phyloP scores from a whole-genome alignment of 2,329 filamentous ascomycete species.

The Microdochium paspali region DNA sequence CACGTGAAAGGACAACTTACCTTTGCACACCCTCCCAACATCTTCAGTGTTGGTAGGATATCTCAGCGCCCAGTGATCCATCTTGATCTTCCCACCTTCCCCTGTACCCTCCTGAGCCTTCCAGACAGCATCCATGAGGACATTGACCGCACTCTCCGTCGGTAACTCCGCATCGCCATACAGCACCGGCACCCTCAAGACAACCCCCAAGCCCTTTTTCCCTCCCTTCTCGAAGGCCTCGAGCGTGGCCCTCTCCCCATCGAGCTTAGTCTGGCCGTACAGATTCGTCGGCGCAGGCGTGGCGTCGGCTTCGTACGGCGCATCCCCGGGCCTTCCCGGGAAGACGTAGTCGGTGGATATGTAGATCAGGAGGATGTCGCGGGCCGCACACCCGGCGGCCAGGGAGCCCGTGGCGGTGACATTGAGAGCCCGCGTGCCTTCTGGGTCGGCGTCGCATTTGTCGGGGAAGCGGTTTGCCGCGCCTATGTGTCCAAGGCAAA shows the following conservation, averaged over 20 bases:
- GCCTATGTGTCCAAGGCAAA: too few species aligned
- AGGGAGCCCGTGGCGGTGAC: slow-evolving; percentile 60
- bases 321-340: slow-evolving; percentile 64
- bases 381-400: slow-evolving; percentile 53
- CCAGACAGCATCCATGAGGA: slow-evolving; percentile 67
- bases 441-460: slow-evolving; percentile 71
- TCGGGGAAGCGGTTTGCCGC: slow-evolving; percentile 86
- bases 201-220: slow-evolving; percentile 48
- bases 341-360: slow-evolving; percentile 82
- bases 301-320: slow-evolving; percentile 64
- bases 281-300: slow-evolving; percentile 64
- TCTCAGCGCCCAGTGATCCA: slow-evolving; percentile 79
- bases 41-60: slow-evolving; percentile 89
- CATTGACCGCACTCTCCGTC: slow-evolving; percentile 74
- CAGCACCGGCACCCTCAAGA: slow-evolving; percentile 73
- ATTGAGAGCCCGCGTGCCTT: slow-evolving; percentile 65
- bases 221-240: slow-evolving; percentile 41
- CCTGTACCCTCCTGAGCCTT: slow-evolving; percentile 59
- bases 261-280: slow-evolving; percentile 55
- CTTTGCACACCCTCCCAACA: slow-evolving; percentile 66
- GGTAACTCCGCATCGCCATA: slow-evolving; percentile 67
- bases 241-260: slow-evolving; percentile 56
- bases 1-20: slow-evolving; percentile 28
- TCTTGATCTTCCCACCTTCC: slow-evolving; percentile 51
- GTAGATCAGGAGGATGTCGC: slow-evolving; percentile 59